Percentiles rank a stretch among this genome's conserved stretches.
Evolutionary conservation across 2,329 filamentous ascomycete genomes (phyloP).

Genomic region (Colletotrichum lini): DNA sequence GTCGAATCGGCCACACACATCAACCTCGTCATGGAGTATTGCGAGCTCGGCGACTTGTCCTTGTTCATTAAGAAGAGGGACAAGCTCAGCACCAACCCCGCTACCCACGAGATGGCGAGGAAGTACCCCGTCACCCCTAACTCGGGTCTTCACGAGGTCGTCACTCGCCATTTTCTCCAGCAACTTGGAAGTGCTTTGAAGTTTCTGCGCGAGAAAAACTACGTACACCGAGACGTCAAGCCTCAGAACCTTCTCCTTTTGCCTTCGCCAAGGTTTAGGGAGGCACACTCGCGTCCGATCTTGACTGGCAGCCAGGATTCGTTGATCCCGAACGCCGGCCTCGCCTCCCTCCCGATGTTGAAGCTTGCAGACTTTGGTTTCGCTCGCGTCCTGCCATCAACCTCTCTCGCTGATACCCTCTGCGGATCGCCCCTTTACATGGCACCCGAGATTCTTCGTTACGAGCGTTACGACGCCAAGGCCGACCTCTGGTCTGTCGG

Average conservation of each 20-base stretch:
- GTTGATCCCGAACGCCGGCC: conserved; percentile 83
- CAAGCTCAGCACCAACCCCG: conserved; percentile 82
- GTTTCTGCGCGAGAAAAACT: conserved; percentile 87
- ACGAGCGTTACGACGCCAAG: conserved; percentile 97
- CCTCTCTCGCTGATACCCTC: conserved; percentile 93
- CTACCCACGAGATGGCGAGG: conserved; percentile 89
- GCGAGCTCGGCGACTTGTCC: conserved; percentile 93
- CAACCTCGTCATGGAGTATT: conserved; percentile 99
- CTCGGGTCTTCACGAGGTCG: conserved; percentile 95
- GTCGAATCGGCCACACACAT: conserved; percentile 89
- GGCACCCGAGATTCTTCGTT: conserved; percentile 97
- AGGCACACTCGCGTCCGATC: conserved; percentile 75
- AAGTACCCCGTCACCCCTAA: conserved; percentile 90
- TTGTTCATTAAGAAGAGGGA: conserved; percentile 96
- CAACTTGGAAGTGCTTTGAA: conserved; percentile 93
- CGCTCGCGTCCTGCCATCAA: conserved; percentile 89
- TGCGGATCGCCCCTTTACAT: conserved; percentile 98
- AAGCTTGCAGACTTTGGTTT: conserved; percentile 99
- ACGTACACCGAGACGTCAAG: conserved; percentile 97
- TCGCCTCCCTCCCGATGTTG: conserved; percentile 91
- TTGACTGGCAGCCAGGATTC: conserved; percentile 85
- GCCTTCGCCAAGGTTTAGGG: conserved; percentile 81
- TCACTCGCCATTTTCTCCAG: conserved; percentile 95
- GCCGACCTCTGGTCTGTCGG: conserved; percentile 98
- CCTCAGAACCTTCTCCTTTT: conserved; percentile 95